These are phyloP conservation scores for Phytophthora hybrid DNA, from an alignment of 352 stramenopile species.

Conservation along the genomic window DNA sequence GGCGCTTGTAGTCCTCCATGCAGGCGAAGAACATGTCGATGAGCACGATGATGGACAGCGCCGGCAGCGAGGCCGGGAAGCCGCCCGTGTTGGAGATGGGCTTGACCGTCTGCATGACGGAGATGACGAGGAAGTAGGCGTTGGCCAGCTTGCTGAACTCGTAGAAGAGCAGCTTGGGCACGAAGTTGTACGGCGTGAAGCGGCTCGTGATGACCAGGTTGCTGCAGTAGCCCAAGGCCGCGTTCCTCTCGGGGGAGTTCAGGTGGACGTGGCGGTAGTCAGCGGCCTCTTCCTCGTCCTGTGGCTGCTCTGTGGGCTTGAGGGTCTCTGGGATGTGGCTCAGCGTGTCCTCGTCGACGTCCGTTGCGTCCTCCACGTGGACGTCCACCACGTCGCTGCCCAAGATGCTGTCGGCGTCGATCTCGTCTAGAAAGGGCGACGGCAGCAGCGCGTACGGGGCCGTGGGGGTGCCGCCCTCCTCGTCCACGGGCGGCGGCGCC, in stretches of 20 bases:
- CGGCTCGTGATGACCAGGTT: slow-evolving; percentile 92
- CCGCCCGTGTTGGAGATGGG: slow-evolving; percentile 93
- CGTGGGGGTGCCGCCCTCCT: slow-evolving; percentile 31
- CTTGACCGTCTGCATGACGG: slow-evolving; percentile 92
- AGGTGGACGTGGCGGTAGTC: slow-evolving; percentile 76
- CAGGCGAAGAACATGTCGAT: slow-evolving; percentile 94
- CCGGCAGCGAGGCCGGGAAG: slow-evolving; percentile 90
- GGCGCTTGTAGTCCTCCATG: slow-evolving; percentile 92
- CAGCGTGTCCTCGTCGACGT: slow-evolving; percentile 17
- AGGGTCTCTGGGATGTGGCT: slow-evolving; percentile 29
- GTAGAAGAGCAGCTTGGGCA: slow-evolving; percentile 93
- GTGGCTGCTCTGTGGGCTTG: not conserved
- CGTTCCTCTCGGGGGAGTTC: slow-evolving; percentile 73
- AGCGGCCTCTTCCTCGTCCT: slow-evolving; percentile 10
- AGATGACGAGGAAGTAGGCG: slow-evolving; percentile 95
- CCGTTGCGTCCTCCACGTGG: slow-evolving; percentile 36
- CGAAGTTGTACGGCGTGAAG: slow-evolving; percentile 92
- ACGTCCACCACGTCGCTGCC: slow-evolving; percentile 43
- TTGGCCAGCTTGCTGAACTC: slow-evolving; percentile 94
- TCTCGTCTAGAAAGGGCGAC: slow-evolving; percentile 28
- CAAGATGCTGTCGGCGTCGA: slow-evolving; percentile 39
- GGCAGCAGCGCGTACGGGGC: slow-evolving; percentile 35
- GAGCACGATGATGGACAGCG: slow-evolving; percentile 93
- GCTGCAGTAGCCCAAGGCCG: slow-evolving; percentile 61
- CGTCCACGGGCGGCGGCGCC: slow-evolving; percentile 10